These are phyloP conservation scores for Biscogniauxia marginata DNA, from an alignment of 2,329 filamentous ascomycete genomes.

Conservation along the genomic window DNA sequence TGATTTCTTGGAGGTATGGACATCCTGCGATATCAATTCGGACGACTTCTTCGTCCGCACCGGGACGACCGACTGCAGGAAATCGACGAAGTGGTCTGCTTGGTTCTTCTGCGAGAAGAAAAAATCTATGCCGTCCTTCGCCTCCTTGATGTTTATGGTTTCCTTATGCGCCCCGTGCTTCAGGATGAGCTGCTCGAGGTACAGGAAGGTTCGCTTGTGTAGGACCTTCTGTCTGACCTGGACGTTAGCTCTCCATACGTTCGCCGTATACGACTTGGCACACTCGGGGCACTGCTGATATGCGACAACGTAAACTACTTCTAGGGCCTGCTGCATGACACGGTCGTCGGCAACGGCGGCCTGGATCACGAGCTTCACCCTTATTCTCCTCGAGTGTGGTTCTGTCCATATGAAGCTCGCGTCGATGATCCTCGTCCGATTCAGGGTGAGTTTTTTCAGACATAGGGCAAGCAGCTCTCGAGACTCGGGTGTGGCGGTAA, in stretches of 20 bases:
- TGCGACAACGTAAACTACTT: slow-evolving; percentile 88
- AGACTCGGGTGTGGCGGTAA: slow-evolving; percentile 81
- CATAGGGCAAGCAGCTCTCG: slow-evolving; percentile 91
- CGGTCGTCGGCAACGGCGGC: slow-evolving; percentile 62
- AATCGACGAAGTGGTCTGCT: slow-evolving; percentile 89
- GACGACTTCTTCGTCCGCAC: slow-evolving; percentile 80
- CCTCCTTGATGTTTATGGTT: slow-evolving; percentile 97
- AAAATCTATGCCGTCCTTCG: slow-evolving; percentile 93
- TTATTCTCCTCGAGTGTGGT: slow-evolving; percentile 87
- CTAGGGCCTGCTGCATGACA: slow-evolving; percentile 86
- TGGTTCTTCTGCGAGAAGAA: slow-evolving; percentile 89
- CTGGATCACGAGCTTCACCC: slow-evolving; percentile 94
- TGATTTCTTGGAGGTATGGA: slow-evolving; percentile 83
- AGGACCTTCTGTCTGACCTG: slow-evolving; percentile 96
- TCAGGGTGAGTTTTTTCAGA: slow-evolving; percentile 79
- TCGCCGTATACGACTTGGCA: slow-evolving; percentile 92
- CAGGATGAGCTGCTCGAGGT: slow-evolving; percentile 89
- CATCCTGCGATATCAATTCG: slow-evolving; percentile 89
- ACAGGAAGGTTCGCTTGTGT: slow-evolving; percentile 76
- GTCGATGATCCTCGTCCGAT: slow-evolving; percentile 91
- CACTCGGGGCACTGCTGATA: slow-evolving; percentile 95
- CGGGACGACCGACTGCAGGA: slow-evolving; percentile 78
- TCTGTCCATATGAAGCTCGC: slow-evolving; percentile 98
- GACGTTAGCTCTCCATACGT: slow-evolving; percentile 90
- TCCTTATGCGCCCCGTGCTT: slow-evolving; percentile 91